A percentile compares a stretch with the other conserved stretches of the same genome.
phyloP scores from a whole-genome alignment of 768 basidiomycete species.

The Psilocybe cubensis region DNA sequence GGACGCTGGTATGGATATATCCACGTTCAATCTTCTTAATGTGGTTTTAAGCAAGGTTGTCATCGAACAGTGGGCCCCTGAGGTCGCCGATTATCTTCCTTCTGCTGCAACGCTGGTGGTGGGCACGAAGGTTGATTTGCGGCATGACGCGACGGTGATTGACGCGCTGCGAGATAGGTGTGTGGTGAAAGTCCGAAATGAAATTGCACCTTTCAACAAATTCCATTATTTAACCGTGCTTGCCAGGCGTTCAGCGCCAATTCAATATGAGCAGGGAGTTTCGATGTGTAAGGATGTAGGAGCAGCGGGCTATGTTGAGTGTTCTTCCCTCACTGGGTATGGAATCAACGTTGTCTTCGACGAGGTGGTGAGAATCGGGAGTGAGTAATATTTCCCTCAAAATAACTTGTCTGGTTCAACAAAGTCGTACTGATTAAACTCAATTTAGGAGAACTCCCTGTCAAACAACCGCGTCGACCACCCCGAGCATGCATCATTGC shows the following conservation, averaged over 20 bases:
- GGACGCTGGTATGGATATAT: not conserved
- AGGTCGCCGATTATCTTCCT: not conserved
- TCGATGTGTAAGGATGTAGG: not conserved
- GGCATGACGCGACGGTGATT: not conserved
- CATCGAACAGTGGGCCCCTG: not conserved
- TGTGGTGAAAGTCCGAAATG: not conserved
- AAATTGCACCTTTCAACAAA: not conserved
- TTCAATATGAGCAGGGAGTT: not conserved
- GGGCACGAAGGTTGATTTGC: not conserved
- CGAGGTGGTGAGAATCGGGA: not conserved
- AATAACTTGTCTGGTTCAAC: too few relatives aligned
- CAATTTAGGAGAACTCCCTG: too few relatives aligned
- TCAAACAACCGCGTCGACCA: too few relatives aligned
- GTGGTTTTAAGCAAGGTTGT: not conserved
- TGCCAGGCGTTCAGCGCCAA: not conserved
- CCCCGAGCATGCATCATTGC: too few relatives aligned
- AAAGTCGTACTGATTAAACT: too few relatives aligned
- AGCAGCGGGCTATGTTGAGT: not conserved
- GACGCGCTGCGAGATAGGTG: not conserved
- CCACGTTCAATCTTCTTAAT: not conserved
- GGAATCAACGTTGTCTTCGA: not conserved
- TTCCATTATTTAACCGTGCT: not conserved
- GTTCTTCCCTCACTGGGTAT: not conserved
- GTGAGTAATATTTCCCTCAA: not conserved
- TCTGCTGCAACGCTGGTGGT: not conserved